Conservation (phyloP, 176 grass and related monocot genomes). For the Zoysia pacifica region DNA sequence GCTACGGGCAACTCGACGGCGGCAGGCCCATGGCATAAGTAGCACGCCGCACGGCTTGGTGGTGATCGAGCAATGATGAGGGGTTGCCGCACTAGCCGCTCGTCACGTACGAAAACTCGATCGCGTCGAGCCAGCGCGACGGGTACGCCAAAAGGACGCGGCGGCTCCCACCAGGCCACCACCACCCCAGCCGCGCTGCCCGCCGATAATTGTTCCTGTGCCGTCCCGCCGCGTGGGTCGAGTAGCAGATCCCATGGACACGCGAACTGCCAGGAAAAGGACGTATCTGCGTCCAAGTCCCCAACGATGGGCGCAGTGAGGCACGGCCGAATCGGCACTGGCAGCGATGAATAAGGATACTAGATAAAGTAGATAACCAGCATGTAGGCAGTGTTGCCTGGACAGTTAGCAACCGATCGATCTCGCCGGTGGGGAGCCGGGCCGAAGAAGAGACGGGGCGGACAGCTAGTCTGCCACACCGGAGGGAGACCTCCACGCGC, state of each 20-base stretch:
- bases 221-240: neutral
- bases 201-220: neutral
- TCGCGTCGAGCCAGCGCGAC: neutral
- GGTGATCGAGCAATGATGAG: constrained; percentile 6
- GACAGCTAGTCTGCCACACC: neutral
- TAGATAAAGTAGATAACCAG: neutral
- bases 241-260: neutral
- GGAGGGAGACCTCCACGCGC: neutral
- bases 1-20: neutral
- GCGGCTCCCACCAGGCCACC: neutral
- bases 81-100: constrained; percentile 1
- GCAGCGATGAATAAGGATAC: neutral
- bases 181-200: neutral
- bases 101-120: neutral
- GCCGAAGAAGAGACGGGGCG: neutral
- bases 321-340: neutral
- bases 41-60: constrained; percentile 10
- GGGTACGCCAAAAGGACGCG: neutral
- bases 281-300: no score
- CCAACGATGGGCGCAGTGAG: no score
- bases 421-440: neutral
- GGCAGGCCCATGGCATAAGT: neutral
- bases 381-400: neutral
- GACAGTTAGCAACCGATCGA: neutral
- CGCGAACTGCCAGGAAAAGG: neutral